Evolutionary conservation across 1,284 basidiomycete genomes (phyloP), one percentile per base, ranked within the genome.

Genomic region (Ustilago bromivora): DNA sequence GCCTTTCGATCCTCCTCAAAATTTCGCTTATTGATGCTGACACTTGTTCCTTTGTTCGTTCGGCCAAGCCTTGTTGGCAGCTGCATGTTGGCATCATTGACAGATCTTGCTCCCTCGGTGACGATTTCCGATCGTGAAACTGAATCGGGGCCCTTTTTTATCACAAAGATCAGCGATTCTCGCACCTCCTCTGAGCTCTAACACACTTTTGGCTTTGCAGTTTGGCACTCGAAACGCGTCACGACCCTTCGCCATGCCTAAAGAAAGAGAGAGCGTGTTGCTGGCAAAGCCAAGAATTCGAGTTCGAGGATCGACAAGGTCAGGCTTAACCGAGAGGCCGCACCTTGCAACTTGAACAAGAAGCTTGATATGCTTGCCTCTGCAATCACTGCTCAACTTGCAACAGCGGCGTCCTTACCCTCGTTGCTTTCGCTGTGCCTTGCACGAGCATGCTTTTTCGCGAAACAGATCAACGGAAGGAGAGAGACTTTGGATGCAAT

Each of bases 251-350:
- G 28, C 31, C 17, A 19, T 46, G 43, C 43, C n/a, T 46, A 7
- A 46, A 46, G 13, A 46, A 6, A 19, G 6, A 10, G 36, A 5
- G 34, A 36, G 52, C 1, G 23, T 28, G 23, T 28, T 28, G 52
- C 52, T 54, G 52, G 52, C 52, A 54, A 35, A n/a, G 52, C 52
- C 52, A 54, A 54, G 52, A 54, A 54, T 35, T 19, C 34, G 6
- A 38, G 36, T 35, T 35, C 2, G 52, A 54, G 52, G 52, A 54
- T 54, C 52, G 52, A 54, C 52, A 54, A 34, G 1, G 52, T 54
- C 31, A 54, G n/a, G 17, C 23, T 31, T 38, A 54, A 54, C 23
- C 52, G 52, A 54, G 52, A 36, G 34, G 52, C 52, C 35, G 35
- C 34, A n/a, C 34, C 34, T 19, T 54, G 34, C 52, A 47, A 23